Base-by-base conservation (phyloP, 495 filamentous ascomycete genomes). In the Geoglossum glabrum region DNA sequence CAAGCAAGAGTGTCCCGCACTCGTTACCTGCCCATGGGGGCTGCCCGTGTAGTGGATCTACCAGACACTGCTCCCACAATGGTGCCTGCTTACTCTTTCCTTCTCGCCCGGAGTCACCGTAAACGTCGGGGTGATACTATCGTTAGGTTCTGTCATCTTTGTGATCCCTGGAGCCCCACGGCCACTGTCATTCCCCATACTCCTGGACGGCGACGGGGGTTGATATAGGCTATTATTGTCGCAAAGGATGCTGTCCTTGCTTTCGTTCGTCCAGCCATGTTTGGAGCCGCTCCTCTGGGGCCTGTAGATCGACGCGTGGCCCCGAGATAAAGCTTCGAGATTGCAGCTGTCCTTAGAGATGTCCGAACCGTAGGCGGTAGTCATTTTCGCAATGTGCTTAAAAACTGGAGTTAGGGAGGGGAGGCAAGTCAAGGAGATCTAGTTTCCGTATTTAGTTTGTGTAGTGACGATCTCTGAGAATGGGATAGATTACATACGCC, bases 401-500 rank as follows among this genome's bases (percentile, higher is more conserved):
- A 47, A n/a, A 15, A 57, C 23, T 46, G 56, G 56, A 9, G 40
- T 57, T 28, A 57, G 38, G 17, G 33, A 10, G 1, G 56, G 56
- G 56, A 57, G 38, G 25, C 56, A 57, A n/a, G 34, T 57, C 8
- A 57, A 21, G 17, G 36, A 25, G 31, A 57, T 57, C 56, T 57
- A 25, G 8, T 30, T 26, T 25, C 8, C n/a, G 0, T 21, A 4
- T 4, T 1, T 1, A 31, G 11, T 26, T 0, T n/a, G 27, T 9
- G 9, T 40, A 40, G 36, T 17, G 17, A 15, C 3, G 36, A 17
- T 6, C 5, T 17, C 17, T 10, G 19, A 30, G 33, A 58, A 61
- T 40, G 43, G 27, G 40, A 46, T 25, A 27, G 51, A 52, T 27
- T 21, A 63, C 67, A 47, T 67, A 72, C 71, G 38, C 78, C 77